Conservation (phyloP, 108 stramenopile genomes). For the Schizochytrium sp. region DNA sequence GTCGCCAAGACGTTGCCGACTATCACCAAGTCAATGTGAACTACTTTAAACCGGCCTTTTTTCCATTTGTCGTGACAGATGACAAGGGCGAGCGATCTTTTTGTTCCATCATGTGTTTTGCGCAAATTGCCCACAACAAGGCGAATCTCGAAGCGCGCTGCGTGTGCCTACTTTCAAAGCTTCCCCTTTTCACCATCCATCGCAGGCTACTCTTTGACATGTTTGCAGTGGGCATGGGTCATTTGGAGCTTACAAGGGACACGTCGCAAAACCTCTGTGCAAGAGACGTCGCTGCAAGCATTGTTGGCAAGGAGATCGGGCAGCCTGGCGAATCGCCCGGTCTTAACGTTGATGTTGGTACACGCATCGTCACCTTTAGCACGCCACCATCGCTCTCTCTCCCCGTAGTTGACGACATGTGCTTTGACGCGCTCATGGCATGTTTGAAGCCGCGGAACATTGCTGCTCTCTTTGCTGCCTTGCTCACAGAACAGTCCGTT, state of each 20-base stretch:
- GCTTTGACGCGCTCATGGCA: background rate
- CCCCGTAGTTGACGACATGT: background rate
- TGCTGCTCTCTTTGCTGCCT: background rate
- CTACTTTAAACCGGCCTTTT: background rate
- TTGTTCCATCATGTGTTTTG: background rate
- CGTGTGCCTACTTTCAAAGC: background rate
- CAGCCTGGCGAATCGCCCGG: background rate
- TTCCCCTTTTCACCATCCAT: background rate
- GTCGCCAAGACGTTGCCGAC: background rate
- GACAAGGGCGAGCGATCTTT: background rate
- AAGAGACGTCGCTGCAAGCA: background rate
- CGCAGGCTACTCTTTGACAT: background rate
- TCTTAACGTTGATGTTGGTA: background rate
- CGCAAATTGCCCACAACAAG: background rate
- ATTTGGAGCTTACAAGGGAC: background rate
- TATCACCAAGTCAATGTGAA: background rate
- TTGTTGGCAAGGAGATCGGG: background rate
- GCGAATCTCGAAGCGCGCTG: background rate
- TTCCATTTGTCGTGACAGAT: background rate
- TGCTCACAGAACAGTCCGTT: background rate
- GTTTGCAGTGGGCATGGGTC: constrained; percentile 2
- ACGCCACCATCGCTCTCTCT: background rate
- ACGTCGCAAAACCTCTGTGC: background rate
- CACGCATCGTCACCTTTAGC: background rate
- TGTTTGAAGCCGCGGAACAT: background rate